Percentiles rank a stretch among this genome's conserved stretches.
Evolutionary conservation across 2,329 filamentous ascomycete species (phyloP).

Genomic region (Pseudopithomyces maydicus): DNA sequence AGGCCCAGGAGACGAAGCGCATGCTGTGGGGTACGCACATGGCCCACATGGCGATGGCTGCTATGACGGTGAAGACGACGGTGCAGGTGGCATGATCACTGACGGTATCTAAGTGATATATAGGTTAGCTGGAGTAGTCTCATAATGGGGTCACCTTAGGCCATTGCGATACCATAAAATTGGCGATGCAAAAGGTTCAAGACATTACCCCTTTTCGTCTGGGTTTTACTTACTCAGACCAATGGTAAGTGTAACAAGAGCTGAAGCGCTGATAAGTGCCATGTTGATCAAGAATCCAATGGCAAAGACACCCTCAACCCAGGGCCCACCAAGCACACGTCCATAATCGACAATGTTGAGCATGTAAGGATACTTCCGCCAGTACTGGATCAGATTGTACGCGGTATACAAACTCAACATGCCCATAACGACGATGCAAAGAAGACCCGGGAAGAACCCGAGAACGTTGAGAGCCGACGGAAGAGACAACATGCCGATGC

Average conservation of each 20-base stretch:
- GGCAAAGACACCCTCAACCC: too few species aligned
- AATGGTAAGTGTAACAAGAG: too few species aligned
- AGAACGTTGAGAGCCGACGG: slow-evolving; percentile 30
- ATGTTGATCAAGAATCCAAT: too few species aligned
- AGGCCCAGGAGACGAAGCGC: slow-evolving; percentile 2
- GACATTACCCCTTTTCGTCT: too few species aligned
- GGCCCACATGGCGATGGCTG: slow-evolving; percentile 22
- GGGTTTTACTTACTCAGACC: too few species aligned
- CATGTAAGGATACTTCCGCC: slow-evolving; percentile 35
- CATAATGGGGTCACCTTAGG: too few species aligned
- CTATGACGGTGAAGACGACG: slow-evolving; percentile 28
- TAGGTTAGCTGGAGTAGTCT: too few species aligned
- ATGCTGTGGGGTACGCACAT: slow-evolving; percentile 34
- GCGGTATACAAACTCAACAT: slow-evolving; percentile 31
- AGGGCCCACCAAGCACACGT: slow-evolving; percentile 28
- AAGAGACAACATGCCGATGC: slow-evolving; percentile 34
- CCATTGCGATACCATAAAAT: too few species aligned
- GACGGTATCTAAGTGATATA: slow-evolving; percentile 19
- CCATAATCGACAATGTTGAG: slow-evolving; percentile 36
- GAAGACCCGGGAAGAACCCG: slow-evolving; percentile 30
- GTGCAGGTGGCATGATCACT: slow-evolving; percentile 32
- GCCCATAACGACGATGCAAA: slow-evolving; percentile 29
- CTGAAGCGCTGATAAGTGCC: too few species aligned
- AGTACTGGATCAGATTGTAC: slow-evolving; percentile 35
- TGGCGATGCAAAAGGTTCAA: too few species aligned